Evolutionary conservation across 2,329 filamentous ascomycete species (phyloP), one percentile per base, ranked within the genome.

Genomic region (Myriosclerotinia duriaeana): DNA sequence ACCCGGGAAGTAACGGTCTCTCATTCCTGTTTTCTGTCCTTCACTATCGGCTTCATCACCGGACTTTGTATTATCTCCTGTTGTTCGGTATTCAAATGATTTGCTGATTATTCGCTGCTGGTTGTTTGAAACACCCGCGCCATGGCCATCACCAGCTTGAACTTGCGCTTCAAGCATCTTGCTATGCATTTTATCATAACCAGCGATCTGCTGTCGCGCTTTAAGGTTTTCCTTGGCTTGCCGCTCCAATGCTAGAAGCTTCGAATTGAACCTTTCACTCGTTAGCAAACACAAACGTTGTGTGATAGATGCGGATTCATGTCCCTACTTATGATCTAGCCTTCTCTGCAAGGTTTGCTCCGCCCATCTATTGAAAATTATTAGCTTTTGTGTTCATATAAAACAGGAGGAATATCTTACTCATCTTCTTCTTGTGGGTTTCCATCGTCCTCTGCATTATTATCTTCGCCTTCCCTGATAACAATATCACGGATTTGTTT

Each of bases 361-460:
- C 1, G 20, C 4, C 1, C 34, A 0, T 2, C 30, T 59, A 12
- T 2, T 36, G 30, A 15, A 1, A 15, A 3, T n/a, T 5, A 8
- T 59, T 8, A 59, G 42, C 17, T 46, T 34, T 22, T n/a, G 30
- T 0, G 5, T 2, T 48, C 14, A 36, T 48, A 6, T 15, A 9
- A 59, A 36, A 8, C 17, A 48, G n/a, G 7, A 34, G 6, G 7
- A 8, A 22, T n/a, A 9, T 46, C 9, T n/a, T 46, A 46, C 42
- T 26, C 26, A 3, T 22, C 2, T 30, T 34, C 20, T 3, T n/a
- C 1, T 48, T 7, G 0, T 8, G 0, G 1, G 9, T 6, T 17
- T 22, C 9, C 42, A 8, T 36, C 26, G 17, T n/a, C 56, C 42
- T 48, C 40, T 0, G 1, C 8, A 15, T 6, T n/a, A 48, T 6